Base-by-base conservation (phyloP, 805 yeast genomes). In the Wickerhamiella hasegawae region DNA sequence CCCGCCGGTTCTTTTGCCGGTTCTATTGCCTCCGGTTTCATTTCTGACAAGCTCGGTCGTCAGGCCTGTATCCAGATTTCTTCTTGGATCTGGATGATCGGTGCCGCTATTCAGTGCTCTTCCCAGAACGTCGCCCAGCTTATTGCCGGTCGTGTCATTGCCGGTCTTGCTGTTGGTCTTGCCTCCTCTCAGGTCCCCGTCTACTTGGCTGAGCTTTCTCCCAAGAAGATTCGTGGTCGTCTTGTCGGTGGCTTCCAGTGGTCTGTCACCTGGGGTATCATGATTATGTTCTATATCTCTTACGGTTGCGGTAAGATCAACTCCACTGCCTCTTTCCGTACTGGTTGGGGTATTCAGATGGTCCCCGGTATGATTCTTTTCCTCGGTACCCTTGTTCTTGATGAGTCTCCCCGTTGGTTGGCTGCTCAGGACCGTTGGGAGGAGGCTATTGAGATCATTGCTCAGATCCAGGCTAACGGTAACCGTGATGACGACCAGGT, bases 1-100 rank as follows among this genome's bases (percentile, higher is more conserved):
- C 71, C 90, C 15, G 72, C 75, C 43, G 93, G 93, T 25, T 80
- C 83, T 0, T 67, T 77, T 43, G 46, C 74, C 36, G 87, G 87
- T 11, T 73, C 84, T 31, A 52, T 78, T 34, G 49, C 58, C 4
- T 60, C 78, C 12, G 71, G 76, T 8, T 44, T 45, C 12, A 32
- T 66, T 2, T 55, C 66, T 10, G 84, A 75, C 40, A 54, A 41
- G 19, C 43, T 61, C 20, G 87, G 90, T 5, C 68, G 87, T 48
- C 62, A 69, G 37, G 58, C 60, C 17, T 51, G 69, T 29, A 65
- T 80, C 28, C 65, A 66, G 40, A 23, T 59, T 18, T 73, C 80
- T 3, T 60, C 78, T 10, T 28, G 60, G 10, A 51, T 72, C 27
- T 74, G 84, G 73, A 55, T 69, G 20, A 46, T 72, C 32, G 92